Conservation (phyloP, 2,329 filamentous ascomycete genomes). For the Dryadomyces quercus-mongolicae region DNA sequence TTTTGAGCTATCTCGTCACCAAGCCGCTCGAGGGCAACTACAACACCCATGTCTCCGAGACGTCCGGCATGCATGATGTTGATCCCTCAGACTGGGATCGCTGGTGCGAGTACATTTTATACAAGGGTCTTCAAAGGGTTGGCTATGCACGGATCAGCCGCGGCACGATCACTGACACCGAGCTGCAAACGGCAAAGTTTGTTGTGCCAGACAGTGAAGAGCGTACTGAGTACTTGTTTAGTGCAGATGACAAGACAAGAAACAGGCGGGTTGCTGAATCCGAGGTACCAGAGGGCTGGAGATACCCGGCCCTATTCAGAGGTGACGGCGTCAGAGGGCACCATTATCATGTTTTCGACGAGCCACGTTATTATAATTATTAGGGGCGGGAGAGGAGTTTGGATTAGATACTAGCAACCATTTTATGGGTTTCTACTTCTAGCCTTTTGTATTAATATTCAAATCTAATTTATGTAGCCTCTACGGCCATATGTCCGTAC, state of each 20-base stretch:
- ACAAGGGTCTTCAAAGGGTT: slow-evolving; percentile 73
- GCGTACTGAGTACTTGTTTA: slow-evolving; percentile 37
- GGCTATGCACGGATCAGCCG: slow-evolving; percentile 86
- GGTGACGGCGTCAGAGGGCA: slow-evolving; percentile 83
- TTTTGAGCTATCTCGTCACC: slow-evolving; percentile 87
- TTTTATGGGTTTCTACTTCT: neutral
- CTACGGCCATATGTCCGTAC: no score
- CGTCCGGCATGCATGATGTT: slow-evolving; percentile 89
- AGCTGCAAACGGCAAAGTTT: slow-evolving; percentile 94
- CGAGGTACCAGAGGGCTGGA: slow-evolving; percentile 62
- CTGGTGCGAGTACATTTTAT: slow-evolving; percentile 98
- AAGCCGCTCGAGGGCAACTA: slow-evolving; percentile 89
- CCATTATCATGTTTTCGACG: slow-evolving; percentile 87
- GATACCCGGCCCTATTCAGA: slow-evolving; percentile 76
- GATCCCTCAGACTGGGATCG: slow-evolving; percentile 88
- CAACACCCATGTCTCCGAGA: slow-evolving; percentile 81
- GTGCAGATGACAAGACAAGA: slow-evolving; percentile 38
- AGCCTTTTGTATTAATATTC: no score
- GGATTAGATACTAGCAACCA: neutral
- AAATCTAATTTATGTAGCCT: no score
- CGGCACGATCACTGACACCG: slow-evolving; percentile 90
- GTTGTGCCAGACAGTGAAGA: slow-evolving; percentile 53
- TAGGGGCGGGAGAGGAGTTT: slow-evolving; percentile 9
- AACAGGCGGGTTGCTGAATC: slow-evolving; percentile 51
- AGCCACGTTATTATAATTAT: slow-evolving; percentile 60